A percentile compares a stretch with the other conserved stretches of the same genome.
These are phyloP conservation scores for Neurospora terricola DNA, from an alignment of 495 filamentous ascomycete genomes.

Conservation along the genomic window DNA sequence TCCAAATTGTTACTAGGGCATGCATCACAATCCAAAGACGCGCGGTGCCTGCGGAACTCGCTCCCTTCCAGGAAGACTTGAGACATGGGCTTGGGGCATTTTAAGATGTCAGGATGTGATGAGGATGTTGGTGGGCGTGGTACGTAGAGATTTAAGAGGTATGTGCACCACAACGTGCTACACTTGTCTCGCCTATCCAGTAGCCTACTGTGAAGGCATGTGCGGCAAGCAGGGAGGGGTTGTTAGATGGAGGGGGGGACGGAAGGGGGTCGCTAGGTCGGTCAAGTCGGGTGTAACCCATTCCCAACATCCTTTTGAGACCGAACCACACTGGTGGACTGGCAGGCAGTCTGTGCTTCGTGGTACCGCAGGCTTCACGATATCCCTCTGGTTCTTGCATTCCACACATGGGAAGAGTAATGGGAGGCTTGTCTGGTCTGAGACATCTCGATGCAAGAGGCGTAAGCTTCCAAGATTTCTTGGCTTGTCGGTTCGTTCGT, in stretches of 20 bases:
- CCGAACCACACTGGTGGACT: background rate
- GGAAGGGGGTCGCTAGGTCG: background rate
- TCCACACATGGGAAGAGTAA: background rate
- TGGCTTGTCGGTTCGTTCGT: background rate
- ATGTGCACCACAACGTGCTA: background rate
- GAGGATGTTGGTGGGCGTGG: background rate
- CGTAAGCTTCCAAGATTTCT: background rate
- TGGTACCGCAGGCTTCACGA: background rate
- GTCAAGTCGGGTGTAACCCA: background rate
- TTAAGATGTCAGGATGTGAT: background rate
- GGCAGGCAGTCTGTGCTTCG: background rate
- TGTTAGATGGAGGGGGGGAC: background rate
- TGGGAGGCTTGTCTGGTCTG: background rate
- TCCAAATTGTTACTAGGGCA: slow-evolving; percentile 19
- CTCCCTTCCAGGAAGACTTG: slow-evolving; percentile 8
- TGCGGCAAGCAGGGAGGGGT: background rate
- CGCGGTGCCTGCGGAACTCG: slow-evolving; percentile 2
- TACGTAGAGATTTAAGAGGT: background rate
- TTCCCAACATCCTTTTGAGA: background rate
- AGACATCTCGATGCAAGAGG: background rate
- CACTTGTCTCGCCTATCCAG: background rate
- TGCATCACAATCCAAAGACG: background rate
- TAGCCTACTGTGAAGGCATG: background rate
- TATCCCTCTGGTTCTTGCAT: background rate
- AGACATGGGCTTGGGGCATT: slow-evolving; percentile 14